A percentile compares a stretch with the other conserved stretches of the same genome.
phyloP scores from a whole-genome alignment of 2,329 filamentous ascomycete genomes.

The Calonectria leucothoes region DNA sequence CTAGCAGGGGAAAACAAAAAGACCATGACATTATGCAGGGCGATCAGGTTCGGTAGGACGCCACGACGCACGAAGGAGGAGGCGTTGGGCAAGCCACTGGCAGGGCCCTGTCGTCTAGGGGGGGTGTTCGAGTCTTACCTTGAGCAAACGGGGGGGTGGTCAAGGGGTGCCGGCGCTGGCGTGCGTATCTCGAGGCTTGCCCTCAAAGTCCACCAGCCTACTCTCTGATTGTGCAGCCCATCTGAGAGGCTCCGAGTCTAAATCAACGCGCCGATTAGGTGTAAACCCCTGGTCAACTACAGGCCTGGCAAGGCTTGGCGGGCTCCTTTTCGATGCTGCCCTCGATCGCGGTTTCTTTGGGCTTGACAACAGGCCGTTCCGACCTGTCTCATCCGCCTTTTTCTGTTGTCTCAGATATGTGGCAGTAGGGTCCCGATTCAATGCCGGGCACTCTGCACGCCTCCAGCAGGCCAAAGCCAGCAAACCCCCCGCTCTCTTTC shows the following conservation, averaged over 20 bases:
- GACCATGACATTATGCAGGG: constrained; percentile 17
- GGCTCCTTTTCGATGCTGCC: constrained; percentile 11
- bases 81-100: constrained; percentile 9
- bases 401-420: constrained; percentile 31
- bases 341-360: neutral
- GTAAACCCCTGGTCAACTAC: neutral
- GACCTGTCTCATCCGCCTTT: constrained; percentile 23
- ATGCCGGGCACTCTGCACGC: constrained; percentile 29
- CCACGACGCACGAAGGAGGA: constrained; percentile 14
- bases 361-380: constrained; percentile 24
- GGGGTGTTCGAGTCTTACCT: neutral
- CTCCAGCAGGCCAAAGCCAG: neutral
- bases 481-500: neutral
- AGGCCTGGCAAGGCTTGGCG: constrained; percentile 5
- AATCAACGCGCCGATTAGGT: constrained; percentile 5
- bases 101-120: neutral
- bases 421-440: constrained; percentile 37
- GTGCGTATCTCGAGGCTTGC: constrained; percentile 1
- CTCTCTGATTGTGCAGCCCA: constrained; percentile 10
- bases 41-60: constrained; percentile 17
- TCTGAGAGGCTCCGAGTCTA: constrained; percentile 4
- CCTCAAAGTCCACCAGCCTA: neutral
- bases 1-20: neutral
- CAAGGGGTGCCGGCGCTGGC: neutral
- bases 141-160: neutral